Evolutionary conservation across 208 protist species (phyloP).

Genomic region (Trichomonas gallinae): DNA sequence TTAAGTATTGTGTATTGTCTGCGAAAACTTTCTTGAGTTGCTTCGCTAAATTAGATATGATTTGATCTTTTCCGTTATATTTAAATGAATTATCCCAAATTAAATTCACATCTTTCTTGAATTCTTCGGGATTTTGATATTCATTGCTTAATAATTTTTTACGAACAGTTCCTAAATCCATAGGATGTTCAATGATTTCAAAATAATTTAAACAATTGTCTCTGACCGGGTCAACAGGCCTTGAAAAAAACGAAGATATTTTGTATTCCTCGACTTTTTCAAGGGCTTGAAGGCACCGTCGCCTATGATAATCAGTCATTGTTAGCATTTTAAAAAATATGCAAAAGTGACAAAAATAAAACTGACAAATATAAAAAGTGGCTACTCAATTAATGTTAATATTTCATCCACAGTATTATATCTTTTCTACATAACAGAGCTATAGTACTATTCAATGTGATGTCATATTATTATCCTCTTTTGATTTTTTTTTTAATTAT

Average conservation of each 20-base stretch:
- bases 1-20: background rate
- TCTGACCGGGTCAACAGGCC: background rate
- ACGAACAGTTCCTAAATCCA: background rate
- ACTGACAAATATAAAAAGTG: no score
- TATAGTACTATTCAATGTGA: no score
- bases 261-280: background rate
- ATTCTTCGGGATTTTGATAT: background rate
- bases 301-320: background rate
- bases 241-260: background rate
- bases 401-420: no score
- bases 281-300: background rate
- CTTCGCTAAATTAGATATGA: background rate
- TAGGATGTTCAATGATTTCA: background rate
- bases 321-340: background rate
- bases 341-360: no score
- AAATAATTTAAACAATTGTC: constrained; percentile 7
- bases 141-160: background rate
- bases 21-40: background rate
- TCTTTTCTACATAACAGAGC: no score
- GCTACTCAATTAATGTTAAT: no score
- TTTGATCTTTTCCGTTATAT: background rate
- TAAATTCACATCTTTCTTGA: background rate
- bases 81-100: background rate
- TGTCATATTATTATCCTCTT: no score
- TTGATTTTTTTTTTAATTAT: no score